Evolutionary conservation across 2,329 filamentous ascomycete species (phyloP), one percentile per base, ranked within the genome.

Genomic region (Sporothrix dimorphospora): DNA sequence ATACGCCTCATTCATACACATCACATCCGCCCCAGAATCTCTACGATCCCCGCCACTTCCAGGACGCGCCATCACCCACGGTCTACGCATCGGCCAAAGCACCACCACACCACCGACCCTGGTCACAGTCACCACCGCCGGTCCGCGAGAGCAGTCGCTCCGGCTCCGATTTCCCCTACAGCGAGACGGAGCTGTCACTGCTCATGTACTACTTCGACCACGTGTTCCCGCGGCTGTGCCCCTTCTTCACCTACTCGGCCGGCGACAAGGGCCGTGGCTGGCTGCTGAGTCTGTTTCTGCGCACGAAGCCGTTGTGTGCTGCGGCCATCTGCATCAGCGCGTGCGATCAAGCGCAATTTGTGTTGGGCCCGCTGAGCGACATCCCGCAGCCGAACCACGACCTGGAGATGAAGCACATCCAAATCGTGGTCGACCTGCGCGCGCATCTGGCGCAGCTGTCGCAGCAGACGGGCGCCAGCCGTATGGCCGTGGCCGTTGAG

Each of bases 201-300:
- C 59, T 72, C 27, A 72, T 72, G 68, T 72, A 72, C 61, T 72
- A 72, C 68, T 72, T 72, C 40, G 71, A 72, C 68, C 71, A 72
- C 19, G 68, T 72, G 24, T 72, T 72, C 59, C 68, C 69, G 19
- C 71, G 71, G 11, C 21, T 72, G 12, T 47, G 38, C 3, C 71
- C 71, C 5, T 70, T 72, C n/a, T 72, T 72, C 21, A 34, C 21
- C 9, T 72, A 70, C 51, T 68, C 40, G 19, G 71, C 71, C 21
- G 71, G 67, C 61, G 71, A 72, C 61, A 57, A 70, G 38, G 71
- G 71, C 59, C 71, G 71, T 6, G 71, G 71, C 68, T 72, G 71
- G 71, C 68, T 72, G 57, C 59, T 72, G 24, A 66, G 67, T 40
- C 68, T 72, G 40, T 70, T 72, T 21, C 19, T 72, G 59, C 59